Evolutionary conservation across 176 grass and related monocot genomes (phyloP).

Genomic region (Musa beccarii): DNA sequence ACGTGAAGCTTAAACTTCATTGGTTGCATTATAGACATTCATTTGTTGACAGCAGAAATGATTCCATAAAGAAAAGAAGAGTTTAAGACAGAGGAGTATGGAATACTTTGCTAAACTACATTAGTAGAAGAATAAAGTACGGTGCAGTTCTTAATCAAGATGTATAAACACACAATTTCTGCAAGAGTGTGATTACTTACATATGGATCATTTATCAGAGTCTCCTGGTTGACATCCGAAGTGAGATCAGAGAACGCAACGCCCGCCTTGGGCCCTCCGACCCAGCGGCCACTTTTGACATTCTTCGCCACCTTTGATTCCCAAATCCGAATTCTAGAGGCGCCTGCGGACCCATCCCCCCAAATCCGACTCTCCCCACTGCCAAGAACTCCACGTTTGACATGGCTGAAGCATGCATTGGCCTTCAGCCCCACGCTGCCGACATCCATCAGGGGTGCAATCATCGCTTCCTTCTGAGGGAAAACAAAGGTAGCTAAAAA

Average conservation of each 20-base stretch:
- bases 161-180: neutral
- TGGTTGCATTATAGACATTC: too few relatives aligned
- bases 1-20: too few relatives aligned
- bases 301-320: neutral
- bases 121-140: neutral
- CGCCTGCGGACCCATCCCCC: neutral
- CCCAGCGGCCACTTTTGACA: neutral
- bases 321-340: neutral
- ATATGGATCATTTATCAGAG: neutral
- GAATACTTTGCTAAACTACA: too few relatives aligned
- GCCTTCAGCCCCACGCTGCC: neutral
- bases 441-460: neutral
- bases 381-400: neutral
- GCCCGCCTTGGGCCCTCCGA: neutral
- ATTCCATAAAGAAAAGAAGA: too few relatives aligned
- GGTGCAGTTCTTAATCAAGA: neutral
- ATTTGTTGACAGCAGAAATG: too few relatives aligned
- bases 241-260: neutral
- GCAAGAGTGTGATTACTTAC: neutral
- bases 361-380: neutral
- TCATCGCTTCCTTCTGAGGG: neutral
- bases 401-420: neutral
- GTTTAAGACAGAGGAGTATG: too few relatives aligned
- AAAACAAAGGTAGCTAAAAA: too few relatives aligned
- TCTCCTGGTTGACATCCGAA: neutral